Conservation (phyloP, 2,329 filamentous ascomycete species). For the Berkeleyomyces rouxiae region DNA sequence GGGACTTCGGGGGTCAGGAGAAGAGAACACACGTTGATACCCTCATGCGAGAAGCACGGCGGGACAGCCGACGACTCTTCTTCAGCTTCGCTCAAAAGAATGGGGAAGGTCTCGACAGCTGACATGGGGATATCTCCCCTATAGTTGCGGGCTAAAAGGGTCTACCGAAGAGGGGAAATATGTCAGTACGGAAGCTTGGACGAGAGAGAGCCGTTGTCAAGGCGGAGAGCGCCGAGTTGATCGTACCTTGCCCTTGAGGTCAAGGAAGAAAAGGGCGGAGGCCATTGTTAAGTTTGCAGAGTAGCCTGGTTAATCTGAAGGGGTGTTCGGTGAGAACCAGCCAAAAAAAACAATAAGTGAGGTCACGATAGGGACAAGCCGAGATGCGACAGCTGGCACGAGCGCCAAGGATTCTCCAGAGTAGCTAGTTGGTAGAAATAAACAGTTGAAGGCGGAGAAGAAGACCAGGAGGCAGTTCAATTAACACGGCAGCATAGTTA, state of each 20-base stretch:
- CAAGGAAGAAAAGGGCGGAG: conserved; percentile 94
- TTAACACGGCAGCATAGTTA: neutral
- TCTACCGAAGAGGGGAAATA: conserved; percentile 38
- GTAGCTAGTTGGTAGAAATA: neutral
- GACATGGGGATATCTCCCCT: conserved; percentile 98
- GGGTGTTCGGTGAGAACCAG: neutral
- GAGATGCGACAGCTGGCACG: conserved; percentile 11
- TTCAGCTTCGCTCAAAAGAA: conserved; percentile 93
- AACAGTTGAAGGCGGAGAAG: conserved; percentile 1
- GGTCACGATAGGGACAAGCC: conserved; percentile 5
- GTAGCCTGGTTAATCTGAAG: neutral
- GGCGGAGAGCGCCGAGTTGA: neutral
- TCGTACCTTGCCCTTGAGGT: conserved; percentile 94
- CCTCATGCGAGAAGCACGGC: conserved; percentile 95
- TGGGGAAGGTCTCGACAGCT: conserved; percentile 91
- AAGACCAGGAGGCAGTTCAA: neutral
- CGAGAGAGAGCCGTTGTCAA: neutral
- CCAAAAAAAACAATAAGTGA: neutral
- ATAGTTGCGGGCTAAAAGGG: conserved; percentile 95
- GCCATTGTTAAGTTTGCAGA: conserved; percentile 46
- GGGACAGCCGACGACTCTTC: conserved; percentile 96
- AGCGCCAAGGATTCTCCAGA: conserved; percentile 3
- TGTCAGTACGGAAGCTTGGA: neutral
- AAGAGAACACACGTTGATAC: conserved; percentile 64
- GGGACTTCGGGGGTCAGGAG: neutral